phyloP scores from a whole-genome alignment of 257 asterid species.

The Galeopsis tetrahit region DNA sequence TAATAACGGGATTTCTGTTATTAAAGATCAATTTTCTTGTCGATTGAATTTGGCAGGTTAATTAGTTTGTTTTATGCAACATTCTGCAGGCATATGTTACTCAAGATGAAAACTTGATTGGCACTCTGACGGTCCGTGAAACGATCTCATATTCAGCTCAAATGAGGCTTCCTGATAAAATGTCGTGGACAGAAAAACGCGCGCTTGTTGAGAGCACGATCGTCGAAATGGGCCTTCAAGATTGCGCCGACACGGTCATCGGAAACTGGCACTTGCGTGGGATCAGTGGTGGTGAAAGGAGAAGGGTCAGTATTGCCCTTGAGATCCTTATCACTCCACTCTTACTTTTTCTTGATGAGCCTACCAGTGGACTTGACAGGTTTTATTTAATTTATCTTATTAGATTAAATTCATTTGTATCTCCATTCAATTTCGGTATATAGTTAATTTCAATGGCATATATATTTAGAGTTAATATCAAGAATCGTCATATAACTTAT shows the following conservation, averaged over 20 bases:
- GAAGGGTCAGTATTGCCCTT: slow-evolving; percentile 89
- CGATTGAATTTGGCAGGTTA: too few species aligned
- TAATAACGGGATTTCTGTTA: too few species aligned
- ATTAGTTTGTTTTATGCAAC: too few species aligned
- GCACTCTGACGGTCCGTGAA: slow-evolving; percentile 90
- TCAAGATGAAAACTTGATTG: slow-evolving; percentile 89
- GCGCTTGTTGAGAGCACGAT: slow-evolving; percentile 82
- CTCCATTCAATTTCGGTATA: too few species aligned
- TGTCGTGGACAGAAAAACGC: slow-evolving; percentile 66
- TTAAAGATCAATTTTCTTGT: too few species aligned
- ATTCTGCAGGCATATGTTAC: slow-evolving; percentile 80
- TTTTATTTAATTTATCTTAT: too few species aligned
- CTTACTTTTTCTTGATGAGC: slow-evolving; percentile 91
- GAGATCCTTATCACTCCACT: slow-evolving; percentile 89
- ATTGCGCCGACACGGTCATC: slow-evolving; percentile 89
- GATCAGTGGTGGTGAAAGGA: slow-evolving; percentile 88
- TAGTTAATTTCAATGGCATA: too few species aligned
- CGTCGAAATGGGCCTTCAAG: slow-evolving; percentile 91
- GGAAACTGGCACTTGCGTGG: slow-evolving; percentile 98
- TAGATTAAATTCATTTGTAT: too few species aligned
- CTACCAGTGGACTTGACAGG: slow-evolving; percentile 98
- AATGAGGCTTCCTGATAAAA: slow-evolving; percentile 73
- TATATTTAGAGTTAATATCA: too few species aligned
- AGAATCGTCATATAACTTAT: too few species aligned
- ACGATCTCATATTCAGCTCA: slow-evolving; percentile 83